A percentile compares a stretch with the other conserved stretches of the same genome.
phyloP scores from a whole-genome alignment of 805 yeast species.

The Cyberlindnera galapagoensis region DNA sequence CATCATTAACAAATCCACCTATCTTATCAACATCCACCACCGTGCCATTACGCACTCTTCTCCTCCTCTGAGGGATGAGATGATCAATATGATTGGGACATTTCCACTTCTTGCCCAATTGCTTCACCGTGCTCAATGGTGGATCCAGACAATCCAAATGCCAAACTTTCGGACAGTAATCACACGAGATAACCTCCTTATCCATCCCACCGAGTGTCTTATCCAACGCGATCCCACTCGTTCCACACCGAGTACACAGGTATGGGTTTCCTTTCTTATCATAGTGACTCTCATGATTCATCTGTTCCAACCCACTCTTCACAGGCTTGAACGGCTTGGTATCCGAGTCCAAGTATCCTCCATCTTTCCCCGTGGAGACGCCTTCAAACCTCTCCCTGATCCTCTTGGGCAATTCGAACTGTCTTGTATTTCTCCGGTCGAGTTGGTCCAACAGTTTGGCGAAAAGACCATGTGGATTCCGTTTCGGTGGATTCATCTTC shows the following conservation, averaged over 20 bases:
- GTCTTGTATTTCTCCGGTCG: slow-evolving; percentile 56
- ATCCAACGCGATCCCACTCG: slow-evolving; percentile 48
- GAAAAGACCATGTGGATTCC: slow-evolving; percentile 35
- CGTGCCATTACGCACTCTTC: slow-evolving; percentile 46
- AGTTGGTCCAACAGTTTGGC: slow-evolving; percentile 53
- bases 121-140: slow-evolving; percentile 67
- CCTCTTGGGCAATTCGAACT: slow-evolving; percentile 59
- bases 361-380: slow-evolving; percentile 58
- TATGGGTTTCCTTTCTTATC: slow-evolving; percentile 65
- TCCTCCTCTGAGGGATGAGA: slow-evolving; percentile 25
- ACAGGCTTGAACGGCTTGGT: slow-evolving; percentile 41
- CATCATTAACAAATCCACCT: slow-evolving; percentile 46
- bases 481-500: slow-evolving; percentile 31
- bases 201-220: slow-evolving; percentile 35
- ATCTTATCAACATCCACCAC: slow-evolving; percentile 48
- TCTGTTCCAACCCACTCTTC: slow-evolving; percentile 40
- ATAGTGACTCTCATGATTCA: slow-evolving; percentile 56
- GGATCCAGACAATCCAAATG: slow-evolving; percentile 82
- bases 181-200: slow-evolving; percentile 63
- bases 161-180: slow-evolving; percentile 78
- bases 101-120: slow-evolving; percentile 77
- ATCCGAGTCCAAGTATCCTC: slow-evolving; percentile 67
- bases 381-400: slow-evolving; percentile 69
- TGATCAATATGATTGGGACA: slow-evolving; percentile 74
- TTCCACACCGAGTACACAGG: slow-evolving; percentile 71